Percentiles rank a stretch among this genome's conserved stretches.
These are phyloP conservation scores for Secale cereale DNA, from an alignment of 176 grass and related monocot genomes.

Conservation along the genomic window DNA sequence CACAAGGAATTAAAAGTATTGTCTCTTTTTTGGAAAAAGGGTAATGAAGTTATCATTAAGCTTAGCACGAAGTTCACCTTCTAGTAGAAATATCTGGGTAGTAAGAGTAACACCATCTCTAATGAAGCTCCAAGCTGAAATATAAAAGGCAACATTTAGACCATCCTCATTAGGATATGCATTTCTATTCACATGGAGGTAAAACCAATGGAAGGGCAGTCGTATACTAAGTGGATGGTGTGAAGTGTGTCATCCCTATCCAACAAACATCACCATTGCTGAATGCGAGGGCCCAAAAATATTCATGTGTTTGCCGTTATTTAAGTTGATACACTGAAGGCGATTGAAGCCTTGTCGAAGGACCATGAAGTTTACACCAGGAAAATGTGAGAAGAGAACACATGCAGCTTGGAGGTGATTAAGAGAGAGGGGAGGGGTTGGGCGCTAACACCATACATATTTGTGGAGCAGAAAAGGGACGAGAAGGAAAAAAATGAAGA, in stretches of 20 bases:
- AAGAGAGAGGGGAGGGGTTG: too few species aligned
- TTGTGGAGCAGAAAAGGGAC: neutral
- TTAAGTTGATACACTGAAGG: neutral
- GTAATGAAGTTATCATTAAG: neutral
- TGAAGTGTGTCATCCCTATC: neutral
- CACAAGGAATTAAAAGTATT: neutral
- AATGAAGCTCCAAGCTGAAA: neutral
- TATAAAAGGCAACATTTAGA: neutral
- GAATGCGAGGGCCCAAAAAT: neutral
- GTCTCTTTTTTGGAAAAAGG: neutral
- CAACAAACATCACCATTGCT: neutral
- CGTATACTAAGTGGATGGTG: neutral
- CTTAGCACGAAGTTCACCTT: neutral
- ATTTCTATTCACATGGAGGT: neutral
- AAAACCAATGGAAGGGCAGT: neutral
- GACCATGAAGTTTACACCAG: neutral
- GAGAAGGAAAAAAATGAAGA: neutral
- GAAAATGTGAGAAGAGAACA: too few species aligned
- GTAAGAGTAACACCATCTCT: neutral
- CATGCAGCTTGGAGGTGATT: too few species aligned
- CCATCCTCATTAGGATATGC: neutral
- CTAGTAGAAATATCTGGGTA: neutral
- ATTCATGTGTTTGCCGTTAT: neutral
- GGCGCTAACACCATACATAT: too few species aligned
- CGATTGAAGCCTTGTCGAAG: neutral